Conservation (phyloP, 2,329 filamentous ascomycete genomes). For the Aspergillus brunneoviolaceus region DNA sequence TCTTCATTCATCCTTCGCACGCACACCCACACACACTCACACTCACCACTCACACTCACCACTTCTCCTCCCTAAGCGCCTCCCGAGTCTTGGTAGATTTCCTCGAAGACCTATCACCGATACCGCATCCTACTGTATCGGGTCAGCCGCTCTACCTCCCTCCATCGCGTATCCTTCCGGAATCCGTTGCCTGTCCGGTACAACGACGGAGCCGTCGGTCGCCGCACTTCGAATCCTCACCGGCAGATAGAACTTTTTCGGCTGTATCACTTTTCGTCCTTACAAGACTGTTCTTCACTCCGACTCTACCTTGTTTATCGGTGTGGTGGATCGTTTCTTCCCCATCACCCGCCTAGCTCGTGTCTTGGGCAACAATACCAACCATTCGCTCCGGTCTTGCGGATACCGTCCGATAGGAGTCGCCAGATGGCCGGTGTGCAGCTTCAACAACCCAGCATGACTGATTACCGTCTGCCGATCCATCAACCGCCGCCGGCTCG, state of each 20-base stretch:
- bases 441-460: constrained; percentile 32
- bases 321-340: not conserved
- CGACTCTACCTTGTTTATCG: not conserved
- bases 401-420: not conserved
- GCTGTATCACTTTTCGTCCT: not conserved
- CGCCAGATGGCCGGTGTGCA: constrained; percentile 31
- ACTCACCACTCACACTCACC: not conserved
- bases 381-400: not conserved
- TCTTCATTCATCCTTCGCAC: not conserved
- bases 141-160: not conserved
- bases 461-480: constrained; percentile 39
- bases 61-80: not conserved
- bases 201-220: constrained; percentile 9
- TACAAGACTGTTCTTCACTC: not conserved
- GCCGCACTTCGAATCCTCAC: constrained; percentile 9
- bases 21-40: not conserved
- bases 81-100: not conserved
- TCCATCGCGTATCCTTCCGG: not conserved
- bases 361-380: not conserved
- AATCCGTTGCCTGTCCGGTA: constrained; percentile 12
- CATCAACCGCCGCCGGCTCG: constrained; percentile 34
- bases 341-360: not conserved
- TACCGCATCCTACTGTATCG: constrained; percentile 2
- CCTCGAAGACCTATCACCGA: not conserved
- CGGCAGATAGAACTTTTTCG: not conserved